Base-by-base conservation (phyloP, 345 rosid species). In the Aegle marmelos region DNA sequence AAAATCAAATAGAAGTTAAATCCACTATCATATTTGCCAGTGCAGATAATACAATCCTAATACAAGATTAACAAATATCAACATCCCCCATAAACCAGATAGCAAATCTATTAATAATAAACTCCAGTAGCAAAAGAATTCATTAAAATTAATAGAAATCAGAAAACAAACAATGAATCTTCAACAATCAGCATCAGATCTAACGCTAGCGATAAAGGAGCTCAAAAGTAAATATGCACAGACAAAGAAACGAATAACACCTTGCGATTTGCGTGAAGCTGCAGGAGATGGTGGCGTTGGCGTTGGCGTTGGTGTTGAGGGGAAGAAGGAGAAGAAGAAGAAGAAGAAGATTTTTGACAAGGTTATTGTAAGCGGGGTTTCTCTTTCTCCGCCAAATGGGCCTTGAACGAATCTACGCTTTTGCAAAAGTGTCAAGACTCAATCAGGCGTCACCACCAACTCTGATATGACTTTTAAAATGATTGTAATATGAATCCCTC, bases 321-420 rank as follows among this genome's bases (percentile, higher is more conserved):
- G 45, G 0, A 27, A 22, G 37, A 1, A 9, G 31, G 22, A 24
- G 16, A 37, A 6, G 31, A 2, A 10, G n/a, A 6, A 24, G 56
- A 13, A n/a, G 9, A 25, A 22, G 57, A 7, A 50, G 16, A 14
- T 59, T 14, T 7, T 14, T 8, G 14, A 39, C 7, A 13, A 6
- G 33, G 7, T 16, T 50, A 0, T 24, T 58, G 24, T 64, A 9
- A 7, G 4, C 7, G n/a, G 76, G 70, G 76, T 19, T 53, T 78
- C 68, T 78, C 81, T 11, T 48, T 74, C 68, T 78, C 81, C 64
- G 72, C 72, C 79, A 13, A 74, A 77, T 61, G 67, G 67, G 58
- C 62, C 68, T 73, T 7, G 78, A 54, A 68, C 68, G 25, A 77
- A 74, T 74, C 81, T 16, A 13, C 13, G 8, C 6, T 27, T 34